Percentiles rank a stretch among this genome's conserved stretches.
These are phyloP conservation scores for Podospora pseudocomata DNA, from an alignment of 495 filamentous ascomycete genomes.

Conservation along the genomic window DNA sequence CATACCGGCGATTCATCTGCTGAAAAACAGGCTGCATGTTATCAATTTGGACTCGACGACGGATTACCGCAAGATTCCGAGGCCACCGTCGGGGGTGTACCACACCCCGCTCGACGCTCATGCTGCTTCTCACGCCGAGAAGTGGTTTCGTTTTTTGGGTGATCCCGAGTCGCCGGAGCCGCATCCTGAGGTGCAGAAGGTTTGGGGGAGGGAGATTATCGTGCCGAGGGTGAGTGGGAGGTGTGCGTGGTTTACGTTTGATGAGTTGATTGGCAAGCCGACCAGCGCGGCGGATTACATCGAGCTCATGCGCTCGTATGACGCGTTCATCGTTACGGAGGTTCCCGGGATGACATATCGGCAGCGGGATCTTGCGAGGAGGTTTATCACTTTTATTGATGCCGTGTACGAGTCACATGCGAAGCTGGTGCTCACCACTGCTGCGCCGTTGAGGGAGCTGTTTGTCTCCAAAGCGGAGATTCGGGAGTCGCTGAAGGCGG, in stretches of 20 bases:
- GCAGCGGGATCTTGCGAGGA: constrained; percentile 80
- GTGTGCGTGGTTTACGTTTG: constrained; percentile 84
- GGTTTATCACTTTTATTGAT: constrained; percentile 97
- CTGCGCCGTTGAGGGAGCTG: constrained; percentile 75
- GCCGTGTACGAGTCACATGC: constrained; percentile 83
- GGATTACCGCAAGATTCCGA: constrained; percentile 94
- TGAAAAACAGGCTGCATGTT: constrained; percentile 76
- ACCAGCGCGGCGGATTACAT: constrained; percentile 93
- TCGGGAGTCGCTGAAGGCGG: constrained; percentile 43
- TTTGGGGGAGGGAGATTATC: constrained; percentile 88
- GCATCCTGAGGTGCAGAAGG: constrained; percentile 69
- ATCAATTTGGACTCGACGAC: constrained; percentile 93
- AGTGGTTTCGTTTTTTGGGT: constrained; percentile 92
- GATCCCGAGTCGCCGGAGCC: constrained; percentile 76
- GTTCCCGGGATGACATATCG: constrained; percentile 86
- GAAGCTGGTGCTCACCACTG: constrained; percentile 91
- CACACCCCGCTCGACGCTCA: constrained; percentile 73
- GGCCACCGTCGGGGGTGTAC: constrained; percentile 91
- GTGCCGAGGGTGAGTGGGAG: constrained; percentile 85
- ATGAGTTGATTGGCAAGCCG: constrained; percentile 81
- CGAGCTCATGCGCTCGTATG: constrained; percentile 85
- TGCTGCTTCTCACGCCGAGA: constrained; percentile 75
- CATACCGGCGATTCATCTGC: constrained; percentile 88
- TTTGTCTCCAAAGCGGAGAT: constrained; percentile 85
- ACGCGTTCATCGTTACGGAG: constrained; percentile 86